Evolutionary conservation across 805 yeast genomes (phyloP).

Genomic region (Lipomyces starkeyi): DNA sequence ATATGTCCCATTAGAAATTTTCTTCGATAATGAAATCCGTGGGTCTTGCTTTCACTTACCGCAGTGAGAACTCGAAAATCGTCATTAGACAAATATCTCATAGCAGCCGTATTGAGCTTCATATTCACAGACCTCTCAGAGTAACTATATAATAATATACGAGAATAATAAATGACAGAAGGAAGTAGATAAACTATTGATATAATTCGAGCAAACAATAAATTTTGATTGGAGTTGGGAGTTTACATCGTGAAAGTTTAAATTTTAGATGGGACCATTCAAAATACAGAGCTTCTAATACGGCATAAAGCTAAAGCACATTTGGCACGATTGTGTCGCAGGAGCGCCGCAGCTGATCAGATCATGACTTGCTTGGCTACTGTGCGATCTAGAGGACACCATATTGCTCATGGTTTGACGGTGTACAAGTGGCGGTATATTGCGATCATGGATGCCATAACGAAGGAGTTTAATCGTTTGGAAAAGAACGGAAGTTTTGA

Average conservation of each 20-base stretch:
- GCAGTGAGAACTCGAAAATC: conserved; percentile 91
- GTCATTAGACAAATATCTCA: conserved; percentile 89
- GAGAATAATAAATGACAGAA: background rate
- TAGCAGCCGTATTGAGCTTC: conserved; percentile 92
- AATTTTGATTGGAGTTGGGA: background rate
- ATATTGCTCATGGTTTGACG: background rate
- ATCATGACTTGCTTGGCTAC: background rate
- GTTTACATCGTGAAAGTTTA: background rate
- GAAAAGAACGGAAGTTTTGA: conserved; percentile 45
- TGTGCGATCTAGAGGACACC: background rate
- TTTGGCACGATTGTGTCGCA: background rate
- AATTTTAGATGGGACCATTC: conserved; percentile 1
- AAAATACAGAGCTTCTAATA: background rate
- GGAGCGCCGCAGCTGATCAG: background rate
- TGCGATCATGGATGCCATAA: conserved; percentile 42
- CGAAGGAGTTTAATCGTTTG: conserved; percentile 46
- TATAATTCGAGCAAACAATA: background rate
- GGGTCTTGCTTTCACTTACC: conserved; percentile 46
- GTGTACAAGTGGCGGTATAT: background rate
- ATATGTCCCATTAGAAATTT: background rate
- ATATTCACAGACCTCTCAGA: conserved; percentile 50
- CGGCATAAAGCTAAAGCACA: background rate
- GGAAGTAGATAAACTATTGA: background rate
- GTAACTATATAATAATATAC: background rate
- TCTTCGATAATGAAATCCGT: background rate